phyloP scores from a whole-genome alignment of 495 filamentous ascomycete species.

The Thozetella sp. region DNA sequence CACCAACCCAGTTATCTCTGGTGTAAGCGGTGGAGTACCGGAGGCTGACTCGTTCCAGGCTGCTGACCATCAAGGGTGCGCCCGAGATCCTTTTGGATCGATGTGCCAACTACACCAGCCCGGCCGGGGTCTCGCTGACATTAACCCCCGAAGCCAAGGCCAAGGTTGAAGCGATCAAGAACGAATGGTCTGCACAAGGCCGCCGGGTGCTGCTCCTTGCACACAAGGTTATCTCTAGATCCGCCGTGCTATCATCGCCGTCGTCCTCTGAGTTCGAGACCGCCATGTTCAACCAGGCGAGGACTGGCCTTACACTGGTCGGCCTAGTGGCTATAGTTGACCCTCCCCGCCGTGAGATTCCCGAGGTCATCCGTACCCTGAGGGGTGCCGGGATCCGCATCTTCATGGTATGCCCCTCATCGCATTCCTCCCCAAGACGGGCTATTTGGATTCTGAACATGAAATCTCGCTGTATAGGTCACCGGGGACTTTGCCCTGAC shows the following conservation, averaged over 20 bases:
- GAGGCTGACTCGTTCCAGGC: conserved; percentile 14
- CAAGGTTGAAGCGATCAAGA: conserved; percentile 54
- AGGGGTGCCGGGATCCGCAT: conserved; percentile 64
- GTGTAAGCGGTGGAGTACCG: not conserved
- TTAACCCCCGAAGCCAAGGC: conserved; percentile 37
- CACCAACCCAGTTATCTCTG: not conserved
- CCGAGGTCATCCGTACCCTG: conserved; percentile 56
- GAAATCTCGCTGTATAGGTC: too few relatives aligned
- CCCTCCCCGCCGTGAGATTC: conserved; percentile 67
- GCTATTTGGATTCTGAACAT: too few relatives aligned
- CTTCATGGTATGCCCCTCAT: conserved; percentile 50
- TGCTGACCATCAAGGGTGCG: conserved; percentile 66
- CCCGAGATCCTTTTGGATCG: conserved; percentile 63
- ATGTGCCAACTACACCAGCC: conserved; percentile 49
- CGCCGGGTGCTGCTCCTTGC: conserved; percentile 67
- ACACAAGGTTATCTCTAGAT: conserved; percentile 50
- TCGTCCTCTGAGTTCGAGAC: conserved; percentile 52
- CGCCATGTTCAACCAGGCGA: conserved; percentile 48
- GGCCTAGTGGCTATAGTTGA: conserved; percentile 70
- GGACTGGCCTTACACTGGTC: conserved; percentile 55
- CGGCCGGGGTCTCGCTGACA: conserved; percentile 43
- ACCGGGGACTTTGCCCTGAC: conserved; percentile 76
- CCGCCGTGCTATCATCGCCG: conserved; percentile 27
- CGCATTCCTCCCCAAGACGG: not conserved
- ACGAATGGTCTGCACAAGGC: conserved; percentile 64